Conservation (phyloP, 495 filamentous ascomycete genomes). For the Schizothecium vesticola region DNA sequence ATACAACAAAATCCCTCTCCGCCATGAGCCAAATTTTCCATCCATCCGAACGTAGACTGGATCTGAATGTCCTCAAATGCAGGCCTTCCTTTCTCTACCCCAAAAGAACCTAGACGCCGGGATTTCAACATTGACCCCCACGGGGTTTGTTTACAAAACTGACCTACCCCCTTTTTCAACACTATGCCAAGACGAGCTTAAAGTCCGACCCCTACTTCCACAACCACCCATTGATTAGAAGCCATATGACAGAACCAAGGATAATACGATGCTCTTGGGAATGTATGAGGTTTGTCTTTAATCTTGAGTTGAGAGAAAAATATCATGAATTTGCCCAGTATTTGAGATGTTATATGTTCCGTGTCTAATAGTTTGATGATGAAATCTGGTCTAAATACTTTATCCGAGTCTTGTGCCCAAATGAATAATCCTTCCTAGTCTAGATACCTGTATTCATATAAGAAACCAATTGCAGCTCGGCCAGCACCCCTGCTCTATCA, state of each 20-base stretch:
- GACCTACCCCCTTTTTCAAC: background rate
- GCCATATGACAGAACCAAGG: too few species aligned
- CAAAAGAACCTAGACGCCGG: too few species aligned
- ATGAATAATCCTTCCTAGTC: background rate
- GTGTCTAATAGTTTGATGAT: background rate
- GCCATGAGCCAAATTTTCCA: too few species aligned
- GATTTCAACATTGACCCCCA: too few species aligned
- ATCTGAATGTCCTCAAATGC: too few species aligned
- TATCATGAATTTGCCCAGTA: too few species aligned
- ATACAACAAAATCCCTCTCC: too few species aligned
- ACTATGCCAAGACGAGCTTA: background rate
- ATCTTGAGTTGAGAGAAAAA: too few species aligned
- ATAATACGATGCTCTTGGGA: too few species aligned
- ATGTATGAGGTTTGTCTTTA: background rate
- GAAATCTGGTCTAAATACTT: background rate
- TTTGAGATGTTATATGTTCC: background rate
- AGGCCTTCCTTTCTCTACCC: too few species aligned
- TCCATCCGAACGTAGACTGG: too few species aligned
- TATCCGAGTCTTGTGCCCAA: background rate
- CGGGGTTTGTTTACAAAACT: background rate
- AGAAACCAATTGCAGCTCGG: background rate
- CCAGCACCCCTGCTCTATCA: background rate
- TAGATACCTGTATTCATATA: background rate
- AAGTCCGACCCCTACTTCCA: background rate
- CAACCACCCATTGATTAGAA: background rate